These are phyloP conservation scores for Maudiozyma turicensis DNA, from an alignment of 805 yeast genomes.

Conservation along the genomic window DNA sequence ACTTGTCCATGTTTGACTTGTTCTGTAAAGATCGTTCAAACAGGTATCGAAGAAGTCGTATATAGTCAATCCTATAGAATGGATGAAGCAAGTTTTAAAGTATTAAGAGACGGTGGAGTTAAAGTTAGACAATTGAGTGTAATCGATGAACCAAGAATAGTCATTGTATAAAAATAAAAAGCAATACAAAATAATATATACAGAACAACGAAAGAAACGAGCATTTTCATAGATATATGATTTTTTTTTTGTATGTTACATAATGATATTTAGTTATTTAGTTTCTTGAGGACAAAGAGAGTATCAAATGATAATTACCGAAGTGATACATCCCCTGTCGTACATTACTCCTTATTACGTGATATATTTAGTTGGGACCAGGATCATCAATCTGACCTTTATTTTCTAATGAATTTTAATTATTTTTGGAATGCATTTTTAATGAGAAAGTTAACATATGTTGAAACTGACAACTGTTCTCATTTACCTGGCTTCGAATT, in stretches of 20 bases:
- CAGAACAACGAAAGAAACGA: background rate
- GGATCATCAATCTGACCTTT: no score
- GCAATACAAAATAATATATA: background rate
- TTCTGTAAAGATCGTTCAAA: slow-evolving; percentile 87
- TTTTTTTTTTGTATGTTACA: background rate
- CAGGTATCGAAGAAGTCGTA: slow-evolving; percentile 85
- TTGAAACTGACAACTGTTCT: no score
- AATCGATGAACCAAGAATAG: slow-evolving; percentile 20
- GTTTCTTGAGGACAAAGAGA: background rate
- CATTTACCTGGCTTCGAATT: slow-evolving; percentile 63
- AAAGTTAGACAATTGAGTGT: slow-evolving; percentile 49
- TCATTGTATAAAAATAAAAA: slow-evolving; percentile 9
- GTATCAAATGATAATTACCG: no score
- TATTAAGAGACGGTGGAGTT: slow-evolving; percentile 67
- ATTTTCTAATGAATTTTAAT: no score
- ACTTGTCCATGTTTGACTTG: slow-evolving; percentile 97
- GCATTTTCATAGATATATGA: background rate
- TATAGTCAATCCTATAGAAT: slow-evolving; percentile 87
- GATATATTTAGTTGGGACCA: no score
- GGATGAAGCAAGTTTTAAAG: slow-evolving; percentile 70
- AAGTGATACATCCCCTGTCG: no score
- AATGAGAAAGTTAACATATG: no score
- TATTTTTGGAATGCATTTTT: no score
- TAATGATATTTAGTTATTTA: background rate
- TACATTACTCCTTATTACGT: no score